Evolutionary conservation across 768 basidiomycete species (phyloP).

Genomic region (Amyloporia xantha): DNA sequence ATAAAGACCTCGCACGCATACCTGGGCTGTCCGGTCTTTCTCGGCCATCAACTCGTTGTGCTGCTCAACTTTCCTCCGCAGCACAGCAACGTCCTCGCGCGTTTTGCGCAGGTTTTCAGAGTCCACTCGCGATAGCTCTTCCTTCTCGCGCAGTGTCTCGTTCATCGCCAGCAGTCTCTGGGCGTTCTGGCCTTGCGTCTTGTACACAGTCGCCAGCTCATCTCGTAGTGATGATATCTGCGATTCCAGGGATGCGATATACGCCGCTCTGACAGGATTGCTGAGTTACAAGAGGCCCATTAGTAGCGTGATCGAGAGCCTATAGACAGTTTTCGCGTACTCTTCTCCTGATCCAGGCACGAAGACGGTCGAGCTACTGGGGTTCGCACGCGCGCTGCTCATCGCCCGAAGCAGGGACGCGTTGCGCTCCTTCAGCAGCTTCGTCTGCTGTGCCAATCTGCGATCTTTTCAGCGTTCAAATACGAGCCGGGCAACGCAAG

Average conservation of each 20-base stretch:
- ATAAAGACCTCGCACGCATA: slow-evolving; percentile 22
- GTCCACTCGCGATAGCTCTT: slow-evolving; percentile 78
- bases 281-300: slow-evolving; percentile 34
- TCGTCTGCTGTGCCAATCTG: slow-evolving; percentile 86
- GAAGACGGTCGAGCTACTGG: slow-evolving; percentile 56
- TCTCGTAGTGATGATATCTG: slow-evolving; percentile 89
- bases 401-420: slow-evolving; percentile 81
- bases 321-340: slow-evolving; percentile 37
- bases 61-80: slow-evolving; percentile 75
- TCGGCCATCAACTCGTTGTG: slow-evolving; percentile 81
- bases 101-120: slow-evolving; percentile 73
- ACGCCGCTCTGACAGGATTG: slow-evolving; percentile 81
- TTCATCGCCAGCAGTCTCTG: slow-evolving; percentile 91
- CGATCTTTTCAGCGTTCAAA: slow-evolving; percentile 55
- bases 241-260: slow-evolving; percentile 86
- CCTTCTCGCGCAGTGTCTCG: slow-evolving; percentile 90
- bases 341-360: slow-evolving; percentile 63
- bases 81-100: slow-evolving; percentile 63
- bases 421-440: slow-evolving; percentile 89
- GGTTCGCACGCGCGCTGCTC: slow-evolving; percentile 57
- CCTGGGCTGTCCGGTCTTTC: slow-evolving; percentile 87
- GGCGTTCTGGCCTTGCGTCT: slow-evolving; percentile 93
- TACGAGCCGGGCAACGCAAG: slow-evolving; percentile 6
- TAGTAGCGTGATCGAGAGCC: background rate
- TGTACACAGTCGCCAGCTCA: slow-evolving; percentile 92